These are phyloP conservation scores for Artomyces pyxidatus DNA, from an alignment of 768 basidiomycete genomes.

Conservation along the genomic window DNA sequence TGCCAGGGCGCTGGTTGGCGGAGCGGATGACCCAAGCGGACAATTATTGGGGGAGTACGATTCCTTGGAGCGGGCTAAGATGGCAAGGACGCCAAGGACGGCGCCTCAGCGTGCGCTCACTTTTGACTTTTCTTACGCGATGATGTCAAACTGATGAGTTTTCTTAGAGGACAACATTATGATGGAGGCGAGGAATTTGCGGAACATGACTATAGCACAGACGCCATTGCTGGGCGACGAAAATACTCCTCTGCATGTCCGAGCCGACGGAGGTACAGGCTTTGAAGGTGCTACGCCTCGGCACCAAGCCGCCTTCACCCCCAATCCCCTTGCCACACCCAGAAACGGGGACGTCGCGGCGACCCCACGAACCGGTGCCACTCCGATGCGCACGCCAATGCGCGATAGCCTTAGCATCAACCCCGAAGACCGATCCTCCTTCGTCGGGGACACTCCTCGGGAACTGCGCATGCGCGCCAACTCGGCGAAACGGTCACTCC, in stretches of 20 bases:
- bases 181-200: constrained; percentile 90
- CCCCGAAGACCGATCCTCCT: constrained; percentile 47
- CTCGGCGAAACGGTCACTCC: constrained; percentile 67
- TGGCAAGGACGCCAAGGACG: constrained; percentile 92
- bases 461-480: constrained; percentile 56
- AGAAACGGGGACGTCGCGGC: constrained; percentile 29
- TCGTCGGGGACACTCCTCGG: constrained; percentile 63
- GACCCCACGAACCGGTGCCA: constrained; percentile 55
- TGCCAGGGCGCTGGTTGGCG: constrained; percentile 76
- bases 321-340: constrained; percentile 93
- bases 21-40: constrained; percentile 80
- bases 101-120: constrained; percentile 68
- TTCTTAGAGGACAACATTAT: constrained; percentile 94
- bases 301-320: constrained; percentile 84
- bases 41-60: constrained; percentile 89
- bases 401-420: constrained; percentile 92
- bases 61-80: constrained; percentile 76
- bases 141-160: constrained; percentile 6
- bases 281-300: constrained; percentile 95
- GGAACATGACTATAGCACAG: constrained; percentile 87
- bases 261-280: constrained; percentile 74
- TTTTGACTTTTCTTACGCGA: constrained; percentile 5
- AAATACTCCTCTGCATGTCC: constrained; percentile 85
- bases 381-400: constrained; percentile 90
- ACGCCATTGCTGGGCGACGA: constrained; percentile 95